phyloP scores from a whole-genome alignment of 2,329 filamentous ascomycete genomes.

The Epichloe gansuensis region DNA sequence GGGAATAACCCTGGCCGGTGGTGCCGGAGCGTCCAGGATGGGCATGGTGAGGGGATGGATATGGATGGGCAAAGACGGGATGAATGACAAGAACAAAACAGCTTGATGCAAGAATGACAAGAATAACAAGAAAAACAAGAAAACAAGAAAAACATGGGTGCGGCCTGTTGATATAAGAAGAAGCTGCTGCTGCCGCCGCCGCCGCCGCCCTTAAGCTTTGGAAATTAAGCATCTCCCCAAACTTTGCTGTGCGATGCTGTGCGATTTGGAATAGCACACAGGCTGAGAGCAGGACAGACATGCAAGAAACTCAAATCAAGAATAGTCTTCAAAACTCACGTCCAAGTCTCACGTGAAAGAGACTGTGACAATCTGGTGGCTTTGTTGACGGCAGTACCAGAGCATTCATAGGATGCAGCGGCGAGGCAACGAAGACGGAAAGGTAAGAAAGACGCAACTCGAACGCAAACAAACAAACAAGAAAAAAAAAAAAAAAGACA shows the following conservation, averaged over 20 bases:
- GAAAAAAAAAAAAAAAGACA: constrained; percentile 6
- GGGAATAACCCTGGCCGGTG: neutral
- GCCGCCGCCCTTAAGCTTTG: neutral
- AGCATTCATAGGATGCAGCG: neutral
- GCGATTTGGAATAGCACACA: neutral
- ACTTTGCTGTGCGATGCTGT: neutral
- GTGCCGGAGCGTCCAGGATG: constrained; percentile 3
- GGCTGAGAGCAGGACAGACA: no score
- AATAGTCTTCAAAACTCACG: no score
- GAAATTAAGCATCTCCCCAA: neutral
- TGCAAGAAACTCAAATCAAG: neutral
- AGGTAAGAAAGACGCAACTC: neutral
- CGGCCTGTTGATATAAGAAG: neutral
- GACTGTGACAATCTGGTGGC: no score
- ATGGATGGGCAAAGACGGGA: neutral
- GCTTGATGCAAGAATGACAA: no score
- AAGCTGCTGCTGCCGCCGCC: no score
- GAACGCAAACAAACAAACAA: neutral
- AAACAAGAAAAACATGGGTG: neutral
- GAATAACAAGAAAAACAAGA: no score
- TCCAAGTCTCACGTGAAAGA: no score
- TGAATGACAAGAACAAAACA: neutral
- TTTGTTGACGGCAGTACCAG: no score
- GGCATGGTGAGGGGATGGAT: neutral
- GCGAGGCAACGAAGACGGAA: neutral